Evolutionary conservation across 371 early-diverging fungal species (phyloP), one percentile per base, ranked within the genome.

Genomic region (Mortierella sp.): DNA sequence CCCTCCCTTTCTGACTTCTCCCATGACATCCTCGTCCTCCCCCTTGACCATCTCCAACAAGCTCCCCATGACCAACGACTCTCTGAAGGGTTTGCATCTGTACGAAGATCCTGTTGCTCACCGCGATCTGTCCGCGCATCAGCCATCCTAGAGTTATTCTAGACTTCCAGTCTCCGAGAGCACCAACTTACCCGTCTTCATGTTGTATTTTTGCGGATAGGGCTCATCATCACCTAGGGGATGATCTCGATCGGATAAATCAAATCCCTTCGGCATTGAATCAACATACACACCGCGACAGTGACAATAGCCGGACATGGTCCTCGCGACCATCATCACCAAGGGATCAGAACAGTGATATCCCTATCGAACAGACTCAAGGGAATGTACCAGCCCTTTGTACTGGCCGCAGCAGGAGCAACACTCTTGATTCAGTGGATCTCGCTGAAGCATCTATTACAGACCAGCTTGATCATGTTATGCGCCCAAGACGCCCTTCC

Each of bases 351-450:
- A 56, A 60, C 54, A 49, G 40, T 13, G 73, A 72, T 41, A 12
- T 53, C 2, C 50, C 21, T 10, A 43, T 17, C 10, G 49, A 43
- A 19, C 56, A 66, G 34, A 19, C 47, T 16, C 59, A 48, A 22
- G 56, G 40, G 17, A 56, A 57, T 22, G 22, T 47, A n/a, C 61
- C 73, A 4, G 52, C 51, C 13, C 44, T 65, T 52, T 65, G 62
- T 28, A 62, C 77, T 3, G 77, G 77, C 22, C 69, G 77, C 39
- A 69, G 66, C 59, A 64, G 77, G 66, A 69, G 70, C 29, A 77
- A 59, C 48, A 77, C 77, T n/a, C 61, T 77, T 3, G 63, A 41
- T 25, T 48, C 67, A 8, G 67, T 62, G 9, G 62, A 54, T 2
- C 45, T 66, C 2, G 60, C 60, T 14, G 59, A 50, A 14, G 71